Base-by-base conservation (phyloP, 306 rosid genomes). In the Cucumis hystrix region DNA sequence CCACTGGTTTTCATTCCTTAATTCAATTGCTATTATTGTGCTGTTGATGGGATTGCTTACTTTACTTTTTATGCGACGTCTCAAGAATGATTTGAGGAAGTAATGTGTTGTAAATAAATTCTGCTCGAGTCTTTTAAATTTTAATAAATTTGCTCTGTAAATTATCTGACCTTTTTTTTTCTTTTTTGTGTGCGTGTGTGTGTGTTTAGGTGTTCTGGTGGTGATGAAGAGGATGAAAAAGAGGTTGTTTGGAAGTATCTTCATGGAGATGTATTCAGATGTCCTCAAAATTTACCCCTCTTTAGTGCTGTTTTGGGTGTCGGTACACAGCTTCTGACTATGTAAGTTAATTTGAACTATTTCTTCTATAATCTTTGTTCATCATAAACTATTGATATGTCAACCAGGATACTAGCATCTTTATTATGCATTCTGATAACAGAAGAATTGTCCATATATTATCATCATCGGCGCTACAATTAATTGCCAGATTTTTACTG, bases 1-100 rank as follows among this genome's bases (percentile, higher is more conserved):
- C 76, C 97, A 91, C 76, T 90, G 92, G 98, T 90, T 93, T 83
- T 91, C 97, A 7, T 90, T 91, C 30, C 63, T 93, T 47, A 90
- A 90, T 82, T 93, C 97, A 16, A 23, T 90, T 77, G 91, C 83
- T 54, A 85, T 91, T 77, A 84, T 91, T 83, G 52, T 89, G 12
- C 94, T 93, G 70, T 85, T 90, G 91, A 74, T 85, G 83, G 98
- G 87, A 83, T 84, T 90, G 86, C 90, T 93, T 83, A 59, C 88
- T 69, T 62, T 91, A 82, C 90, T 91, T 74, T 90, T 90, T 78
- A 83, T 78, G 83, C 84, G 82, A 79, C 92, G 84, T 69, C 87
- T 93, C 79, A 91, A 86, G 87, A 90, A 79, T 80, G 98, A 91
- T 74, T 68, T 91, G 84, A 91, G 83, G 82, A 91, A 84, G 98